phyloP scores from a whole-genome alignment of 257 asterid genomes.

The Echium plantagineum region DNA sequence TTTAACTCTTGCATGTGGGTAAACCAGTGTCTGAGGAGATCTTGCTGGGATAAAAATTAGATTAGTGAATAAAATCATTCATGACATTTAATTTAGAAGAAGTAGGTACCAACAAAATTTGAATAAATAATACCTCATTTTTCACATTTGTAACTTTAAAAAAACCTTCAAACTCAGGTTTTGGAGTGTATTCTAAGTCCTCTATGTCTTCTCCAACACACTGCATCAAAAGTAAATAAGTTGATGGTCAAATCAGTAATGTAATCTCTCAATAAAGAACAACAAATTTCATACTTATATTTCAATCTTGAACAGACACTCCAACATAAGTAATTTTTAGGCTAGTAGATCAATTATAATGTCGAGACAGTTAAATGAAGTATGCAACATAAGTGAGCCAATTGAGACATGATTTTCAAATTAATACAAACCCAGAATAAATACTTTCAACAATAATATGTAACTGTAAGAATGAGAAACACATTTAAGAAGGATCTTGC shows the following conservation, averaged over 20 bases:
- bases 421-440: background rate
- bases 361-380: background rate
- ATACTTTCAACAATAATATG: too few species aligned
- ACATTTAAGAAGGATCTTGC: background rate
- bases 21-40: conserved; percentile 77
- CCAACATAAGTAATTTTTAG: background rate
- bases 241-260: background rate
- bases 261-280: background rate
- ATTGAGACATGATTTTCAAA: background rate
- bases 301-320: background rate
- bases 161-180: conserved; percentile 87
- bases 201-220: conserved; percentile 95
- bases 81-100: background rate
- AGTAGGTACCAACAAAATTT: background rate
- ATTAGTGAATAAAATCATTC: background rate
- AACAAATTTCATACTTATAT: background rate
- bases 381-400: background rate
- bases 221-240: conserved; percentile 27
- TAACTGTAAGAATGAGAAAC: background rate
- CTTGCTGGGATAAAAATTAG: conserved; percentile 38
- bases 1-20: conserved; percentile 84
- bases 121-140: conserved; percentile 60
- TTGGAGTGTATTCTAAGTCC: conserved; percentile 94
- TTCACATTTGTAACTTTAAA: conserved; percentile 79
- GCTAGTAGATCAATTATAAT: background rate